phyloP scores from a whole-genome alignment of 2,329 filamentous ascomycete genomes.

The Thielaviopsis populi region DNA sequence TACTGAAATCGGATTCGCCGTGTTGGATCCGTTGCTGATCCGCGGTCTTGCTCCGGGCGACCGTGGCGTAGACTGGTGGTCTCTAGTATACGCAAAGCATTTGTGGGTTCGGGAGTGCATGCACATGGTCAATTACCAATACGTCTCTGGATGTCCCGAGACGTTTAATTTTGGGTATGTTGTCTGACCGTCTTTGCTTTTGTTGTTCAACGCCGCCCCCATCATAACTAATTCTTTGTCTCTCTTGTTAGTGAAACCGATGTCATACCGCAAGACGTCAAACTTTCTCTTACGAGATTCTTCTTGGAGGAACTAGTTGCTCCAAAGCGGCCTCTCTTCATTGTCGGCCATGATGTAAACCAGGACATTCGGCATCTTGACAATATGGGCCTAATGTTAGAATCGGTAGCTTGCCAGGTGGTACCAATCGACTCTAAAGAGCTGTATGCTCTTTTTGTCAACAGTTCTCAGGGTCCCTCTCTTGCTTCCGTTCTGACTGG shows the following conservation, averaged over 20 bases:
- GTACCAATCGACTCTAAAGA: slow-evolving; percentile 58
- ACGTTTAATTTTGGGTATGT: slow-evolving; percentile 59
- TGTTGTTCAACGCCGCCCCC: neutral
- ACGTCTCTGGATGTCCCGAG: slow-evolving; percentile 58
- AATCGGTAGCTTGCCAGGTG: slow-evolving; percentile 27
- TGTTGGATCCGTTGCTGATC: slow-evolving; percentile 54
- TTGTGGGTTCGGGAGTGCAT: slow-evolving; percentile 58
- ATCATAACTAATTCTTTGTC: neutral
- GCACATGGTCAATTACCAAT: slow-evolving; percentile 50
- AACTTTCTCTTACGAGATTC: slow-evolving; percentile 24
- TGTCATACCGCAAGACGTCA: slow-evolving; percentile 34
- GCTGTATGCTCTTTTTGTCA: slow-evolving; percentile 51
- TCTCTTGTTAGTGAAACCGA: slow-evolving; percentile 16
- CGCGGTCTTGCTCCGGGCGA: slow-evolving; percentile 41
- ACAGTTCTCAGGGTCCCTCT: slow-evolving; percentile 36
- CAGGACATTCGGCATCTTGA: slow-evolving; percentile 55
- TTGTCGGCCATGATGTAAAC: slow-evolving; percentile 63
- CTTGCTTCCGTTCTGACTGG: slow-evolving; percentile 48
- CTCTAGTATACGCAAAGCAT: slow-evolving; percentile 54
- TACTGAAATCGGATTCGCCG: slow-evolving; percentile 75
- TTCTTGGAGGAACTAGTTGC: neutral
- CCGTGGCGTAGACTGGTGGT: slow-evolving; percentile 50
- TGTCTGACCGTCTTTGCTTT: slow-evolving; percentile 1
- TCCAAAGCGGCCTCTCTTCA: slow-evolving; percentile 18
- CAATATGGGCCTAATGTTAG: slow-evolving; percentile 47